Conservation (phyloP, 140 eudicot species). For the Bidens hawaiensis region DNA sequence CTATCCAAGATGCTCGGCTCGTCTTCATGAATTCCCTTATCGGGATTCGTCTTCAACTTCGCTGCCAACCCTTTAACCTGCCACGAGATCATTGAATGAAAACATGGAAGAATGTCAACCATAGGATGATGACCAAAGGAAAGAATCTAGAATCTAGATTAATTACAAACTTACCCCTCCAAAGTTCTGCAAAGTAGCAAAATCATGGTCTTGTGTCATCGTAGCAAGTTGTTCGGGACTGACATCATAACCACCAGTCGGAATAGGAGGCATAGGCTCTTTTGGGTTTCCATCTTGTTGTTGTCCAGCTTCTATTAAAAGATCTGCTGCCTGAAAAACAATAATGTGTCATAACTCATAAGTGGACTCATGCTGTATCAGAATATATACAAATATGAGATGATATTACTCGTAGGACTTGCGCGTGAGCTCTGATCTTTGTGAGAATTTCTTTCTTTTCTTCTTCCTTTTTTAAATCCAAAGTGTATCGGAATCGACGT, state of each 20-base stretch:
- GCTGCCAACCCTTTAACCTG: constrained; percentile 71
- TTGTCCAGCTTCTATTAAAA: constrained; percentile 57
- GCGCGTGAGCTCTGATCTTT: constrained; percentile 67
- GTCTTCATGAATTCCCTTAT: constrained; percentile 68
- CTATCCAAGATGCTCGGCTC: constrained; percentile 55
- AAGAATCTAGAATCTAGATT: not conserved
- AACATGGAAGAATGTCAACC: constrained; percentile 7
- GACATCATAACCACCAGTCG: constrained; percentile 49
- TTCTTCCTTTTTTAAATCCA: constrained; percentile 90
- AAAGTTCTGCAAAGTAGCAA: constrained; percentile 50
- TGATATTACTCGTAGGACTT: constrained; percentile 64
- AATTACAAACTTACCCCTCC: constrained; percentile 71
- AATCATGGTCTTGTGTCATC: constrained; percentile 68
- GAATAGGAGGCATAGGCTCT: constrained; percentile 34
- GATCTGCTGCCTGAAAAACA: constrained; percentile 68
- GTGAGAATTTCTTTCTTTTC: constrained; percentile 60
- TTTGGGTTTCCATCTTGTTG: constrained; percentile 33
- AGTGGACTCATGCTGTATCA: not conserved
- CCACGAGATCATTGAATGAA: not conserved
- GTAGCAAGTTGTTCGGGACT: constrained; percentile 55
- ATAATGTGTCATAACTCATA: constrained; percentile 8
- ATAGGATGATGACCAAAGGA: not conserved
- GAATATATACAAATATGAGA: constrained; percentile 14
- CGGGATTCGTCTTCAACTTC: constrained; percentile 50
- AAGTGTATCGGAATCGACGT: constrained; percentile 82